Percentiles rank a stretch among this genome's conserved stretches.
Evolutionary conservation across 2,329 filamentous ascomycete species (phyloP).

Genomic region (Nigrospora sphaerica): DNA sequence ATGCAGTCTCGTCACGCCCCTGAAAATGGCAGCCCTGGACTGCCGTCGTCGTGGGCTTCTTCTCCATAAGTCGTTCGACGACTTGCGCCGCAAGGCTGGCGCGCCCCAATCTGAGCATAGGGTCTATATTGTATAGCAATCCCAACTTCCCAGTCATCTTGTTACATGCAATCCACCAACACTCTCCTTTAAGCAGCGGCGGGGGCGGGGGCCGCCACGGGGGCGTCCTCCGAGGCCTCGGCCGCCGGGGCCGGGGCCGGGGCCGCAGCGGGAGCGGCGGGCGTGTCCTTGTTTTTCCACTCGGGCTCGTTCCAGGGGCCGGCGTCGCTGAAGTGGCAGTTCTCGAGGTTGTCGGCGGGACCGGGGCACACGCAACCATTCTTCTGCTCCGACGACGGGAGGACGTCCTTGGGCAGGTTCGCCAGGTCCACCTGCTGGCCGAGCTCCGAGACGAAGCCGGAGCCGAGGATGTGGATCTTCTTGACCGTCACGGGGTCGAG

Average conservation of each 20-base stretch:
- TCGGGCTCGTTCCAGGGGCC: constrained; percentile 79
- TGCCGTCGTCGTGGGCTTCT: too few relatives aligned
- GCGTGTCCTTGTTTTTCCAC: constrained; percentile 60
- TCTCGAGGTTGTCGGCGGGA: constrained; percentile 21
- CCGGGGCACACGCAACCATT: constrained; percentile 55
- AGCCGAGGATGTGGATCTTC: constrained; percentile 89
- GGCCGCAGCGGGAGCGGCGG: constrained; percentile 43
- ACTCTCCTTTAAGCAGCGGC: constrained; percentile 21
- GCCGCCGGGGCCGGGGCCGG: constrained; percentile 20
- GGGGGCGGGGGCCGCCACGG: constrained; percentile 23
- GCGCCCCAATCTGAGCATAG: too few relatives aligned
- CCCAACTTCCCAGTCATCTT: too few relatives aligned
- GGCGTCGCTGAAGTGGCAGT: constrained; percentile 79
- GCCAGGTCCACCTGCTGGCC: constrained; percentile 78
- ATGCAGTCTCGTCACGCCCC: too few relatives aligned
- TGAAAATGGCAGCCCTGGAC: too few relatives aligned
- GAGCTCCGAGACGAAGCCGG: constrained; percentile 75
- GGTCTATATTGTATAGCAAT: too few relatives aligned
- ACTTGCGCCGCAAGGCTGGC: too few relatives aligned
- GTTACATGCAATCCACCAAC: too few relatives aligned
- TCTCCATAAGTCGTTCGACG: too few relatives aligned
- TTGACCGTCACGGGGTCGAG: constrained; percentile 92
- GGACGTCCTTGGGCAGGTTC: constrained; percentile 83
- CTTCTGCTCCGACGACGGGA: constrained; percentile 57
- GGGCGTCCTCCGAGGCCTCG: constrained; percentile 21